Base-by-base conservation (phyloP, 2,329 filamentous ascomycete genomes). In the Capronia epimyces region DNA sequence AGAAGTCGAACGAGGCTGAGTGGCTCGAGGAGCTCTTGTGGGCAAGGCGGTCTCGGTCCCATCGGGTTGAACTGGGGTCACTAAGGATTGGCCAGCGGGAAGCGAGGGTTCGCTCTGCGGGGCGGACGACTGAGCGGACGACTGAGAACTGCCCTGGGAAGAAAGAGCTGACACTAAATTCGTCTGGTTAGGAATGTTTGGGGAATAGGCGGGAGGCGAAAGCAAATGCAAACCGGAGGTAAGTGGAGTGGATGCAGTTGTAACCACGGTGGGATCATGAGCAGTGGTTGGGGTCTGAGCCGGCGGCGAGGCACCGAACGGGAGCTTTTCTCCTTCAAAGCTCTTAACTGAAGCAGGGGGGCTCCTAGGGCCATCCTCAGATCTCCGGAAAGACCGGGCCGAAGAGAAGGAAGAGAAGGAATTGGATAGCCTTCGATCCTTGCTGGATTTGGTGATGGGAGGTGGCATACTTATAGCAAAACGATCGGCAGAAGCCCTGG, bases 381-480 rank as follows among this genome's bases (percentile, higher is more conserved):
- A 60, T 29, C 43, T 59, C 16, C 53, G 44, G 13, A 49, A 36
- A 18, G 54, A 51, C n/a, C 54, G 45, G 15, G 31, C 31, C 13
- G 52, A 55, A 10, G 45, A 45, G 20, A 36, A 31, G 15, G 52
- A 55, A 10, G 45, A 45, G 20, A 59, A 20, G 2, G 60, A 60
- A 27, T 48, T 42, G 18, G 61, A 61, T 10, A 60, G 43, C 13
- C 59, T 52, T 51, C 56, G 52, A 32, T 63, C 59, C 18, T 42
- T 49, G 10, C 49, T 52, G n/a, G 63, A 57, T 40, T 65, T 64
- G 55, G 66, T 65, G 20, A 70, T 64, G 24, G 77, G 74, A 50
- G 80, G 76, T 32, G 82, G 80, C 77, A 86, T 83, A 58, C 79
- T 84, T 54, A 84, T 73, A 65, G 75, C 83, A 50, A 81, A 75